phyloP scores from a whole-genome alignment of 352 stramenopile species.

The Globisporangium emineosum region DNA sequence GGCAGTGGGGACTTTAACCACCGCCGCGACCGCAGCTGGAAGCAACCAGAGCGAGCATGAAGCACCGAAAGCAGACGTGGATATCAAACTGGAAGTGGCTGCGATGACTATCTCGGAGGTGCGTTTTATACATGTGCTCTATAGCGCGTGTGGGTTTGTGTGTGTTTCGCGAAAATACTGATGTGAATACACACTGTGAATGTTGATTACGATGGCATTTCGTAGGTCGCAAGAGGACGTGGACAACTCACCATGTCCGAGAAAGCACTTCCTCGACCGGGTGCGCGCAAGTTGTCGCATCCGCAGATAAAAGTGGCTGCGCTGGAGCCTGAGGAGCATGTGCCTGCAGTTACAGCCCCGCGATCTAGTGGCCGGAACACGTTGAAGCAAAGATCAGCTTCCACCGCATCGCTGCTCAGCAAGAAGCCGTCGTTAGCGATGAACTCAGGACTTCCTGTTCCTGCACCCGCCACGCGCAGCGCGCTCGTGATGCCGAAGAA shows the following conservation, averaged over 20 bases:
- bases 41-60: slow-evolving; percentile 28
- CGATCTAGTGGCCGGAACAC: slow-evolving; percentile 14
- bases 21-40: neutral
- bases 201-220: neutral
- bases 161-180: too few species aligned
- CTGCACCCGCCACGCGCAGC: neutral
- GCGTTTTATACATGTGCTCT: neutral
- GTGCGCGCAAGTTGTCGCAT: slow-evolving; percentile 20
- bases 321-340: slow-evolving; percentile 7
- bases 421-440: slow-evolving; percentile 6
- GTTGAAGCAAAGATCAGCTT: slow-evolving; percentile 19
- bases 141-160: neutral
- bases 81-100: slow-evolving; percentile 7
- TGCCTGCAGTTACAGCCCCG: slow-evolving; percentile 2
- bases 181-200: neutral
- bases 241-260: slow-evolving; percentile 18
- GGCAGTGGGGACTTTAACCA: too few species aligned
- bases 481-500: slow-evolving; percentile 8
- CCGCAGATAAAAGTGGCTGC: neutral
- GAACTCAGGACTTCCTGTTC: neutral
- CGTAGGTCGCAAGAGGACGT: slow-evolving; percentile 13
- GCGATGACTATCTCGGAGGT: neutral
- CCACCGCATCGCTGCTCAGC: slow-evolving; percentile 14
- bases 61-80: neutral
- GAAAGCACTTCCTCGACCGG: slow-evolving; percentile 17